Conservation (phyloP, 2,329 filamentous ascomycete species). For the Colletotrichum phormii region DNA sequence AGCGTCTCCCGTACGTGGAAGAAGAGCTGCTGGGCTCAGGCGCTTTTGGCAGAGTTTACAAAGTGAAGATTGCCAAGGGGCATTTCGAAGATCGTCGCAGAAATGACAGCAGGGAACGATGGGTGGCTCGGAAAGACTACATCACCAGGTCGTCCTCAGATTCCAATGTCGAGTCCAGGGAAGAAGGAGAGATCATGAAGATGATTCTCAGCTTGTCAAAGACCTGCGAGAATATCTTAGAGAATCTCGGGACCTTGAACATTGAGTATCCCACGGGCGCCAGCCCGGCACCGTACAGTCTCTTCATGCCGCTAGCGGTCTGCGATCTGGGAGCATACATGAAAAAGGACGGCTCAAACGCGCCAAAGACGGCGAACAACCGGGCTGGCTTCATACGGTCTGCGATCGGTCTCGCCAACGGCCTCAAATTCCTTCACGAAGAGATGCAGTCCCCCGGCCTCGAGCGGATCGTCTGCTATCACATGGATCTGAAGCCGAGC, state of each 20-base stretch:
- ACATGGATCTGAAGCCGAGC: constrained; percentile 53
- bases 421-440: constrained; percentile 51
- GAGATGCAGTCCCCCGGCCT: constrained; percentile 43
- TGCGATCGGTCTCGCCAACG: constrained; percentile 30
- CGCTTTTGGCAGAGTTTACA: constrained; percentile 46
- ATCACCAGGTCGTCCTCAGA: constrained; percentile 5
- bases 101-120: constrained; percentile 37
- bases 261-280: constrained; percentile 37
- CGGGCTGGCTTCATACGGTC: background rate
- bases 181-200: constrained; percentile 48
- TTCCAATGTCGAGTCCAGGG: constrained; percentile 33
- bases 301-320: constrained; percentile 53
- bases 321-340: constrained; percentile 53
- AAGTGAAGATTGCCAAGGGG: constrained; percentile 46
- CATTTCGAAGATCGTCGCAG: constrained; percentile 44
- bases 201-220: constrained; percentile 47
- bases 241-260: constrained; percentile 49
- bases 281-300: constrained; percentile 43
- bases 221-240: constrained; percentile 47
- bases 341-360: constrained; percentile 38
- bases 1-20: constrained; percentile 2
- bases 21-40: constrained; percentile 36
- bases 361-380: constrained; percentile 29
- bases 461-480: constrained; percentile 50
- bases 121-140: constrained; percentile 51